Conservation (phyloP, 2,329 filamentous ascomycete genomes). For the Ambrosiella xylebori region DNA sequence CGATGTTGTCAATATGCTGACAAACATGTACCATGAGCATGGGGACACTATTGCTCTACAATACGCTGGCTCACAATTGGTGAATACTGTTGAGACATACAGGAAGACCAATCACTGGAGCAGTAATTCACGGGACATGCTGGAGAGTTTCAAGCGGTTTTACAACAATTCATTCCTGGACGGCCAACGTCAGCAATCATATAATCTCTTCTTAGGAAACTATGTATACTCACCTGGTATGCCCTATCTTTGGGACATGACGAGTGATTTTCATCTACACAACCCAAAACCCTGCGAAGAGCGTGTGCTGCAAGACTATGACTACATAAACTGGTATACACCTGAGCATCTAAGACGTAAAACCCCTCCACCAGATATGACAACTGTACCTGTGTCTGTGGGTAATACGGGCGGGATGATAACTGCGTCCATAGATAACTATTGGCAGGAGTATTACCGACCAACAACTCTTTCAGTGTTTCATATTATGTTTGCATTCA, state of each 20-base stretch:
- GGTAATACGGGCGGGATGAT: background rate
- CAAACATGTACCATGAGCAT: constrained; percentile 96
- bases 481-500: constrained; percentile 79
- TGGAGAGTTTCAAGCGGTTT: constrained; percentile 96
- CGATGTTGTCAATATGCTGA: constrained; percentile 89
- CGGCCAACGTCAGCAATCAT: constrained; percentile 92
- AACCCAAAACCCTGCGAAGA: constrained; percentile 69
- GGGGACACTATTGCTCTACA: constrained; percentile 96
- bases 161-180: constrained; percentile 98
- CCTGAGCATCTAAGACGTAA: constrained; percentile 51
- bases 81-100: constrained; percentile 99
- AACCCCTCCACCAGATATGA: constrained; percentile 27
- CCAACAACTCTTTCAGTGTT: constrained; percentile 78
- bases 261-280: constrained; percentile 91
- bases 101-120: constrained; percentile 99
- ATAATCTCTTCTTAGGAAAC: constrained; percentile 92
- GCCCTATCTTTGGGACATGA: constrained; percentile 91
- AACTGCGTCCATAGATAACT: constrained; percentile 58
- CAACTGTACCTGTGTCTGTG: background rate
- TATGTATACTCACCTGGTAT: constrained; percentile 77
- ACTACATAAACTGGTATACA: constrained; percentile 85
- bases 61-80: constrained; percentile 90
- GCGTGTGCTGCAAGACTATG: constrained; percentile 34
- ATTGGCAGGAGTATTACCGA: constrained; percentile 94
- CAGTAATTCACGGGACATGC: constrained; percentile 93